phyloP scores from a whole-genome alignment of 345 rosid genomes.

The Brassica incana region DNA sequence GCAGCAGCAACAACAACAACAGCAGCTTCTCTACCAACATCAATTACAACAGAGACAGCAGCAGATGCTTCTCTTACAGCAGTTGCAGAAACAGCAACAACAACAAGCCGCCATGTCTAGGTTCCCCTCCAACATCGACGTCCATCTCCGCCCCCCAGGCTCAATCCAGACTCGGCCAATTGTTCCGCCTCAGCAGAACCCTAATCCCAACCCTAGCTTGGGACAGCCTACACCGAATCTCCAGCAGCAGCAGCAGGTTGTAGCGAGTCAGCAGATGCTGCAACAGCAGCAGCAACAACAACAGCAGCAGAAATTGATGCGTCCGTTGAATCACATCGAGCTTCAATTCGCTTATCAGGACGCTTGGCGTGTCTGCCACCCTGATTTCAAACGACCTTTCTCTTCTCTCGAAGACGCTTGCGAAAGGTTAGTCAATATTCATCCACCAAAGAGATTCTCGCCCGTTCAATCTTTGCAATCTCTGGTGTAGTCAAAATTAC shows the following conservation, averaged over 20 bases:
- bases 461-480: not conserved
- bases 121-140: conserved; percentile 93
- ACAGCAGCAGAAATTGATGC: conserved; percentile 62
- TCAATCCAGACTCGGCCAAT: conserved; percentile 58
- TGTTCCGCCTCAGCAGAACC: conserved; percentile 47
- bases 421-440: conserved; percentile 85
- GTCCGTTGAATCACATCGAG: conserved; percentile 80
- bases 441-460: not conserved
- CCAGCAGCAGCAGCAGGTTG: conserved; percentile 34
- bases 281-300: conserved; percentile 34
- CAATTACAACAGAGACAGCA: conserved; percentile 47
- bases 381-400: conserved; percentile 90
- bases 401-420: conserved; percentile 90
- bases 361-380: conserved; percentile 96
- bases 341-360: conserved; percentile 95
- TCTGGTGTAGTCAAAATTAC: not conserved
- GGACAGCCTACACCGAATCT: conserved; percentile 35
- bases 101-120: conserved; percentile 85
- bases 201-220: conserved; percentile 39
- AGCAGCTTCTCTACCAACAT: conserved; percentile 34
- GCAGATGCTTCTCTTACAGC: conserved; percentile 41
- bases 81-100: conserved; percentile 55
- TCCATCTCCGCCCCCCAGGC: conserved; percentile 74
- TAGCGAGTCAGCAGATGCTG: conserved; percentile 33
- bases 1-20: conserved; percentile 20